These are phyloP conservation scores for Rhodomyrtus psidioides DNA, from an alignment of 441 rosid species.

Conservation along the genomic window DNA sequence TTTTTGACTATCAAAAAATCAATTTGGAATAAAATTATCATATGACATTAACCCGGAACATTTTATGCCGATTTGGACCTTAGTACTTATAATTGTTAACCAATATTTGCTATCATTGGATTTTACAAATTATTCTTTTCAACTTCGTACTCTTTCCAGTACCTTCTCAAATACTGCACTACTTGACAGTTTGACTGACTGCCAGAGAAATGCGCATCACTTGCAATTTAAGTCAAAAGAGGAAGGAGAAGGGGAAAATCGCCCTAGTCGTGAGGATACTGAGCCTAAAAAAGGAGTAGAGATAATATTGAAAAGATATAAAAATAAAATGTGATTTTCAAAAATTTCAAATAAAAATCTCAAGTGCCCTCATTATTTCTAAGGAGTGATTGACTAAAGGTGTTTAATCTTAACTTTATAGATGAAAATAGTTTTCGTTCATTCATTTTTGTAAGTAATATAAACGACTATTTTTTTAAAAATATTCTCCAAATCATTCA, in stretches of 20 bases:
- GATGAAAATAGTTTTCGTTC: background rate
- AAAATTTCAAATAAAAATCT: too few relatives aligned
- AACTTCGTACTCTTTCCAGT: background rate
- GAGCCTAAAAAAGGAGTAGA: background rate
- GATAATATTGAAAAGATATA: background rate
- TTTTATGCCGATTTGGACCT: background rate
- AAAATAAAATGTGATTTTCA: too few relatives aligned
- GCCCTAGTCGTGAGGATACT: background rate
- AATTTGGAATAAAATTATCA: too few relatives aligned
- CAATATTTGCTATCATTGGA: background rate
- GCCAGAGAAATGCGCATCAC: background rate
- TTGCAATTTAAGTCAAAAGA: background rate
- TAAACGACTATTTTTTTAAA: too few relatives aligned
- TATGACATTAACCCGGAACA: background rate
- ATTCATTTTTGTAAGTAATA: too few relatives aligned
- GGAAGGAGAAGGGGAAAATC: background rate
- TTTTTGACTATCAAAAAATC: too few relatives aligned
- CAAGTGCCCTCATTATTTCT: too few relatives aligned
- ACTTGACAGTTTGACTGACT: too few relatives aligned
- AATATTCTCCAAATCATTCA: too few relatives aligned
- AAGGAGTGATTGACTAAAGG: too few relatives aligned
- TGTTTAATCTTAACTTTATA: background rate
- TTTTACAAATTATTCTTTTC: background rate
- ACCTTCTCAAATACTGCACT: background rate
- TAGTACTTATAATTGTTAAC: background rate